A percentile compares a stretch with the other conserved stretches of the same genome.
These are phyloP conservation scores for Triticum monococcum DNA, from an alignment of 176 grass and related monocot genomes.

Conservation along the genomic window DNA sequence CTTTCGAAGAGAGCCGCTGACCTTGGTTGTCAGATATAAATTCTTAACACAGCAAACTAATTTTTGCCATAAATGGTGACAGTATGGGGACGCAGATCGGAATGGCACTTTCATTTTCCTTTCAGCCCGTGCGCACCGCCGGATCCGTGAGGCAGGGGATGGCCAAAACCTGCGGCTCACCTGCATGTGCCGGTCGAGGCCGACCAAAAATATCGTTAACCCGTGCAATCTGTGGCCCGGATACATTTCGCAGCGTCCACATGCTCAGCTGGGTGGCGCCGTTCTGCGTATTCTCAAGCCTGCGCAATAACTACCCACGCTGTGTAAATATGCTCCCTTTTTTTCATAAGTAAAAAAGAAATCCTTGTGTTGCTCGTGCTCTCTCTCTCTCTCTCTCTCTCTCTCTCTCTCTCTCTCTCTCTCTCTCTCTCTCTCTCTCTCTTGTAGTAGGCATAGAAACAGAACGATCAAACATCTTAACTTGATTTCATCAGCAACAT, in stretches of 20 bases:
- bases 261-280: background rate
- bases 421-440: too few relatives aligned
- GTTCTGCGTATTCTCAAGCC: background rate
- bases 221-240: background rate
- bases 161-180: background rate
- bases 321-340: background rate
- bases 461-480: background rate
- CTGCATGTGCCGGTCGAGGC: background rate
- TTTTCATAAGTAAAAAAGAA: background rate
- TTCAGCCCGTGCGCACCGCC: too few relatives aligned
- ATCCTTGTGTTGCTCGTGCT: background rate
- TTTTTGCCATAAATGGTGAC: too few relatives aligned
- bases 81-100: too few relatives aligned
- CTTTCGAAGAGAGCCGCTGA: background rate
- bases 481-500: background rate
- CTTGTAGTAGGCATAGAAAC: too few relatives aligned
- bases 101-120: too few relatives aligned
- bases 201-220: background rate
- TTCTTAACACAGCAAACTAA: background rate
- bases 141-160: too few relatives aligned
- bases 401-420: too few relatives aligned
- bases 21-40: background rate
- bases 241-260: background rate
- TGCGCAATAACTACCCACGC: background rate
- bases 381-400: too few relatives aligned